Percentiles rank a stretch among this genome's conserved stretches.
Evolutionary conservation across 1,284 basidiomycete genomes (phyloP).

Genomic region (Tilletia setariae): DNA sequence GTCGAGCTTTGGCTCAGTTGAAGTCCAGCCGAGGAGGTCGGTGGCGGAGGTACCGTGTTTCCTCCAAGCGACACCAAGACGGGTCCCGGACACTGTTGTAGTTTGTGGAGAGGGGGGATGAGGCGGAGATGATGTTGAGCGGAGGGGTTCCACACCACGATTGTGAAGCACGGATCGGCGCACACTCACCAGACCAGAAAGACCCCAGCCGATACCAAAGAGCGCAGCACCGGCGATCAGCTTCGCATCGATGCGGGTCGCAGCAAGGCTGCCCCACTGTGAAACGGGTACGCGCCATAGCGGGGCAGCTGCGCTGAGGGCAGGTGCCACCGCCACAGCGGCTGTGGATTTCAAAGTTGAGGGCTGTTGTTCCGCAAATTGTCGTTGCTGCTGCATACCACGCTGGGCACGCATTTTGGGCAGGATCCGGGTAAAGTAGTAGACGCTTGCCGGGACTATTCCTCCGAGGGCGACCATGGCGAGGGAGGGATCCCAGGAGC

Average conservation of each 20-base stretch:
- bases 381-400: conserved; percentile 13
- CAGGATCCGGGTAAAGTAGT: conserved; percentile 42
- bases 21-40: neutral
- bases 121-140: no score
- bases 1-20: no score
- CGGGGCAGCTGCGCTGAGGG: conserved; percentile 23
- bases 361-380: neutral
- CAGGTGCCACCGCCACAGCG: neutral
- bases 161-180: no score
- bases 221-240: conserved; percentile 41
- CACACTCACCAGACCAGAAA: conserved; percentile 33
- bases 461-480: conserved; percentile 57
- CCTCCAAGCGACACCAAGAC: neutral
- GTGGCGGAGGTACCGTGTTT: neutral
- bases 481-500: conserved; percentile 57
- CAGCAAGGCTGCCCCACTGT: neutral
- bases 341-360: neutral
- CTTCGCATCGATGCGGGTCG: conserved; percentile 29
- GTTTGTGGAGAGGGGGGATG: neutral
- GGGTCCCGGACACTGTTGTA: neutral
- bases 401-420: conserved; percentile 21
- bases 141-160: no score
- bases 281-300: conserved; percentile 42
- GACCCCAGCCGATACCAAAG: conserved; percentile 53
- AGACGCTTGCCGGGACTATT: conserved; percentile 56